These are phyloP conservation scores for Scenedesmus sp. DNA, from an alignment of 163 green algal species.

Conservation along the genomic window DNA sequence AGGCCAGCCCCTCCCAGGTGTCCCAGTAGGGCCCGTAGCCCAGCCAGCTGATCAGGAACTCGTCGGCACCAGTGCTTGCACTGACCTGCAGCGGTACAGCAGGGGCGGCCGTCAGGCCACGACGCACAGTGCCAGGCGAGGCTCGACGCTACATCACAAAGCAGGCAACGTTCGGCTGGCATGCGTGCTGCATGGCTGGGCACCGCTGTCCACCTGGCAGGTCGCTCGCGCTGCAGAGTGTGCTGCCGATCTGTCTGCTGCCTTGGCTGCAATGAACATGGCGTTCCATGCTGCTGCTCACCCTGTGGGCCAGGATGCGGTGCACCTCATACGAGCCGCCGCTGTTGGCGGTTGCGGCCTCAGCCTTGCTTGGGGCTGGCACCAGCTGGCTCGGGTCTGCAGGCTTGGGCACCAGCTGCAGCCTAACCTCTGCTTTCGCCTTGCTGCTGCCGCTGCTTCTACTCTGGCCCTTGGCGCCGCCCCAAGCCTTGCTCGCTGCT, in stretches of 20 bases:
- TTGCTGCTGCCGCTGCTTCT: slow-evolving; percentile 21
- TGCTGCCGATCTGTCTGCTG: too few species aligned
- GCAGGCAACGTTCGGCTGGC: background rate
- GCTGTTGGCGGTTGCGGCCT: background rate
- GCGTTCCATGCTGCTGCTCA: background rate
- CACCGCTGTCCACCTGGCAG: too few species aligned
- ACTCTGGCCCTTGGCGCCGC: background rate
- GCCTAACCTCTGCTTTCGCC: background rate
- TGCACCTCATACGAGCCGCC: background rate
- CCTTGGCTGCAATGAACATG: background rate
- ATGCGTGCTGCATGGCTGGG: too few species aligned
- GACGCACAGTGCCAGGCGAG: too few species aligned
- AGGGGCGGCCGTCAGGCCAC: background rate
- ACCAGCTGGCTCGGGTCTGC: slow-evolving; percentile 25
- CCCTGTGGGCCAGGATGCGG: slow-evolving; percentile 9
- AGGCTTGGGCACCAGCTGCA: slow-evolving; percentile 23
- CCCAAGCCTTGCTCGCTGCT: background rate
- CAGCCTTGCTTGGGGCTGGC: slow-evolving; percentile 19
- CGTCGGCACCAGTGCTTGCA: background rate
- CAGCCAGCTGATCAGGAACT: slow-evolving; percentile 32
- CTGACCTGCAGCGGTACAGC: background rate
- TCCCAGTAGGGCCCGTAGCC: slow-evolving; percentile 41
- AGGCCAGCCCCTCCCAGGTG: background rate
- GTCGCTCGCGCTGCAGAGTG: too few species aligned
- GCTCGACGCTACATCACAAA: background rate